Evolutionary conservation across 83 land plant species (phyloP), one percentile per base, ranked within the genome.

Genomic region (Picea mariana): DNA sequence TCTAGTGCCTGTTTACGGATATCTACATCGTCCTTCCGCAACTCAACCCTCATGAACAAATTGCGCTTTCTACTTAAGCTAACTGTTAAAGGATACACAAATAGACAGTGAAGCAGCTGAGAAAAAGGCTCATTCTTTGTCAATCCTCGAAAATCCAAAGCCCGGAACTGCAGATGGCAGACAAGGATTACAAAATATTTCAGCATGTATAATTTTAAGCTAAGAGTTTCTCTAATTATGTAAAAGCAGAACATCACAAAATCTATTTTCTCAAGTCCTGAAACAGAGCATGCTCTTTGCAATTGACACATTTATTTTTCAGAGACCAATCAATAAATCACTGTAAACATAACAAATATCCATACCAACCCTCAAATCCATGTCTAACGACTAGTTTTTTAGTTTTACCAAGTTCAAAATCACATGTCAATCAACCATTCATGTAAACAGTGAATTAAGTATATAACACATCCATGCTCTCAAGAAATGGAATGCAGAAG

Each of bases 51-150:
- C 64, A 97, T 87, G 79, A 97, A 97, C 81, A 97, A 85, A 81
- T 97, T 97, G 73, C 94, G 92, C 85, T 95, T 97, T 61, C 93
- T 85, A 72, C 95, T 97, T 67, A 97, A 85, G 80, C 87, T 95
- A n/a, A 95, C 94, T 66, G 91, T 86, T 85, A 89, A 84, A 58
- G 98, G 99, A 86, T 97, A 97, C 26, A 95, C 87, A 88, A 94
- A 97, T 34, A 97, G 90, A 79, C 89, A 92, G 80, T 97, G 99
- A 78, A 97, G 79, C 75, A 93, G 91, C 87, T 95, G 97, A 75
- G 92, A 83, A 83, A 93, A 93, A 21, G 99, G 98, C 86, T 97
- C 98, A 79, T 88, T 92, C 82, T 89, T 92, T 49, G 89, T 84
- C 82, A 91, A 89, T 47, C 77, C 83, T 79, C 95, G 93, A 83